These are phyloP conservation scores for Lepidium africanum DNA, from an alignment of 345 rosid genomes.

Conservation along the genomic window DNA sequence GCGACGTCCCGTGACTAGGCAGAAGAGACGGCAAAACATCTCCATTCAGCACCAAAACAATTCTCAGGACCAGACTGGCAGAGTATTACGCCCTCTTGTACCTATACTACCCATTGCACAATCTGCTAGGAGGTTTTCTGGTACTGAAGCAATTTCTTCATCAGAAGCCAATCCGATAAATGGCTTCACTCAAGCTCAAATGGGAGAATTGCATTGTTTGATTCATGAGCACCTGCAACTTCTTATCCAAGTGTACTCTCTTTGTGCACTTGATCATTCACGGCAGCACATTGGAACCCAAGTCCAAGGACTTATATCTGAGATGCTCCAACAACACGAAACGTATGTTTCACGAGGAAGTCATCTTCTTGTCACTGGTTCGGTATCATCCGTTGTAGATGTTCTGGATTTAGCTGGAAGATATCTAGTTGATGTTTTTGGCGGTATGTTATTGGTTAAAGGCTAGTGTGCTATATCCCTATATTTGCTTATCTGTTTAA, in stretches of 20 bases:
- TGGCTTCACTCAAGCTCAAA: constrained; percentile 62
- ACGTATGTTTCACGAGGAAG: too few relatives aligned
- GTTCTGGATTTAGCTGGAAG: constrained; percentile 52
- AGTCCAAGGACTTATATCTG: constrained; percentile 57
- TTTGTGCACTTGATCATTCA: constrained; percentile 66
- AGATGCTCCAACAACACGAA: constrained; percentile 61
- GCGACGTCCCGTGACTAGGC: constrained; percentile 74
- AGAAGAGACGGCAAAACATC: constrained; percentile 55
- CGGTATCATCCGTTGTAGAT: constrained; percentile 46
- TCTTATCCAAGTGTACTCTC: constrained; percentile 79
- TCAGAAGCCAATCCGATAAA: constrained; percentile 28
- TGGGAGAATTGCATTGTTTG: constrained; percentile 72
- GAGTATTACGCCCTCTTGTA: constrained; percentile 71
- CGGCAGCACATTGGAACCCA: constrained; percentile 60
- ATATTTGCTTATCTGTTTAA: constrained; percentile 11
- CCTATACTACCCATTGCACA: constrained; percentile 48
- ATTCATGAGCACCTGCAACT: constrained; percentile 85
- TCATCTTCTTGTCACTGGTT: constrained; percentile 36
- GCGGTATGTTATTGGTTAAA: constrained; percentile 38
- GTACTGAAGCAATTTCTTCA: constrained; percentile 30
- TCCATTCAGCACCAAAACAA: constrained; percentile 37
- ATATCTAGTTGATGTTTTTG: constrained; percentile 51
- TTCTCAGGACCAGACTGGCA: constrained; percentile 51
- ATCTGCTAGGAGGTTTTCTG: constrained; percentile 22
- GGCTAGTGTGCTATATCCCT: neutral